Evolutionary conservation across 768 basidiomycete genomes (phyloP), one percentile per base, ranked within the genome.

Genomic region (Lentinula sp.): DNA sequence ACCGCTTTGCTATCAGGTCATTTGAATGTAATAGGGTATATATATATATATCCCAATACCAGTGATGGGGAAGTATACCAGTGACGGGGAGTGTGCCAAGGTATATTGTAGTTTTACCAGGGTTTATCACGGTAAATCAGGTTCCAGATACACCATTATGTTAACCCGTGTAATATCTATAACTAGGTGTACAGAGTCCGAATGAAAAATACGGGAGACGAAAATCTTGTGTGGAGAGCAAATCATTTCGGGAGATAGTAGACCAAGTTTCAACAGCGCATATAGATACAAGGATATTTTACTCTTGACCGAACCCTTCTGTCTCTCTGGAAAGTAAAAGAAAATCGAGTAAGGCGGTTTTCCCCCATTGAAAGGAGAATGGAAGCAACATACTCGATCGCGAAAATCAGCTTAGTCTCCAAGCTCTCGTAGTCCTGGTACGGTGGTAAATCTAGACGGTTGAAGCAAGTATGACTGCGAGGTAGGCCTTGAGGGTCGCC

Each of bases 401-500:
- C 91, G 69, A 86, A 89, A 45, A 87, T 83, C 54, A 97, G 70
- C 73, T 94, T 95, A 70, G 85, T 86, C 72, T 96, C 93, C 62
- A 96, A 72, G 66, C 85, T 89, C 71, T 91, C 88, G 68, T 91
- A 93, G 70, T 91, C 89, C 66, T 91, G 84, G 70, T 97, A 97
- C 15, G 93, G 89, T 0, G 94, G 94, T 23, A 97, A 74, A 70
- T 97, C 94, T 54, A 93, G 76, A 53, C 88, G 77, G 70, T 96
- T 96, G 81, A 97, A 96, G 74, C 95, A 97, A 1, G 94, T 97
- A 71, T 96, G 95, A 66, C 88, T 89, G 70, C 95, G 84, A 2
- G 95, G 95, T 53, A 97, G 71, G 50, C 93, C 91, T 13, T 82
- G 84, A 10, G 93, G 88, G 70, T 96, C 94, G 4, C 95, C 95